Percentiles rank a stretch among this genome's conserved stretches.
Conservation (phyloP, 164 flowering plant species). For the Cinnamomum micranthum region DNA sequence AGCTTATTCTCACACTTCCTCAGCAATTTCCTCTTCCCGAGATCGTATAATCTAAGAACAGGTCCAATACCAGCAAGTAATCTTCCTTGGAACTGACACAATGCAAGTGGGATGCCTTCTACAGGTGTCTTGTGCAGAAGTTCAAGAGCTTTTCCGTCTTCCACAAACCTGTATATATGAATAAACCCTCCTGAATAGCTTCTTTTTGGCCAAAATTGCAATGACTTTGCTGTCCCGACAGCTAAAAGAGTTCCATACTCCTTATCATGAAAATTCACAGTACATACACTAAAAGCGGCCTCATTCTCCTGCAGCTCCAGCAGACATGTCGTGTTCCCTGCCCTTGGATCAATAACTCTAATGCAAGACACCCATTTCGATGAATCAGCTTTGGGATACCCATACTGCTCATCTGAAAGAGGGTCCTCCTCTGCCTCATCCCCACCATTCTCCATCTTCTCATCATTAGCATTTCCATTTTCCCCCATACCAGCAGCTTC, state of each 20-base stretch:
- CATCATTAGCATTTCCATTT: slow-evolving; percentile 71
- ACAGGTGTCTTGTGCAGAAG: slow-evolving; percentile 97
- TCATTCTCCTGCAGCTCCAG: slow-evolving; percentile 98
- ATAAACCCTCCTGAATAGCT: slow-evolving; percentile 62
- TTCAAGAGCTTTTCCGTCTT: slow-evolving; percentile 86
- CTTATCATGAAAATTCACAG: slow-evolving; percentile 94
- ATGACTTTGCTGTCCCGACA: slow-evolving; percentile 91
- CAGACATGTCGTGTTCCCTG: slow-evolving; percentile 75
- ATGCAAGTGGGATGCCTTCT: slow-evolving; percentile 91
- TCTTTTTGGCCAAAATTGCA: slow-evolving; percentile 87
- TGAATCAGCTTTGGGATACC: slow-evolving; percentile 94
- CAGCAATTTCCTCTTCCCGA: slow-evolving; percentile 84
- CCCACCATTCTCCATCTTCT: slow-evolving; percentile 86
- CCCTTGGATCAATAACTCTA: slow-evolving; percentile 88
- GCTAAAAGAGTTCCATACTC: slow-evolving; percentile 96
- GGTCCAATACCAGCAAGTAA: slow-evolving; percentile 93
- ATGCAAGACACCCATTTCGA: slow-evolving; percentile 98
- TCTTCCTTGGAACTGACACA: slow-evolving; percentile 93
- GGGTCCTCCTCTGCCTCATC: slow-evolving; percentile 83
- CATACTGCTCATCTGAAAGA: slow-evolving; percentile 95
- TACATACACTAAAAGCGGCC: slow-evolving; percentile 93
- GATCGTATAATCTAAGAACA: slow-evolving; percentile 84
- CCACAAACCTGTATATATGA: slow-evolving; percentile 89
- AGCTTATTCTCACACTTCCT: slow-evolving; percentile 97
- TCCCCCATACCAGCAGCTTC: slow-evolving; percentile 80